phyloP scores from a whole-genome alignment of 768 basidiomycete species.

The Pleurotus eryngii region DNA sequence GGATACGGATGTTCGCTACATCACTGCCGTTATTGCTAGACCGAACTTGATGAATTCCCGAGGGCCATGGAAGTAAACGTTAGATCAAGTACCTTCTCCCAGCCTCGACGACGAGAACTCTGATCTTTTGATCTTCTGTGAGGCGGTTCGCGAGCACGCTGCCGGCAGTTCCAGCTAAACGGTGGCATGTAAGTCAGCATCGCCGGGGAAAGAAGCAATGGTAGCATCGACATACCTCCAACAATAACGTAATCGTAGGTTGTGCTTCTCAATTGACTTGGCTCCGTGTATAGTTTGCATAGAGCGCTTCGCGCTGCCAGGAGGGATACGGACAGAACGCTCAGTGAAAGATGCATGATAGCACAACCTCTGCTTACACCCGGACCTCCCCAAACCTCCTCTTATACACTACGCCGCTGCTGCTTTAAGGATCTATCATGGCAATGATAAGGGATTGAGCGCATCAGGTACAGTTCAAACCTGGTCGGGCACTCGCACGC shows the following conservation, averaged over 20 bases:
- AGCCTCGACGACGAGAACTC: conserved; percentile 6
- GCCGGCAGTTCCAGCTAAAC: conserved; percentile 5
- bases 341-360: background rate
- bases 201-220: background rate
- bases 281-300: background rate
- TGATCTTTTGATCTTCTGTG: background rate
- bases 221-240: conserved; percentile 1
- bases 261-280: background rate
- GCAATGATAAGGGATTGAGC: too few species aligned
- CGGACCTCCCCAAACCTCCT: too few species aligned
- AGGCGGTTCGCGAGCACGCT: conserved; percentile 6
- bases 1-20: background rate
- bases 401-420: background rate
- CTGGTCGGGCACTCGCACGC: too few species aligned
- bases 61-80: background rate
- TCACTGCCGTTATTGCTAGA: background rate
- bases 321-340: background rate
- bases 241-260: conserved; percentile 10
- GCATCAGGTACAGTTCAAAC: too few species aligned
- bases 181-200: conserved; percentile 1
- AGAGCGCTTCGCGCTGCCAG: background rate
- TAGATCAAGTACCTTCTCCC: background rate
- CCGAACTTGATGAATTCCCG: background rate
- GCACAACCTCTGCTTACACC: too few species aligned
- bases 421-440: too few species aligned